Evolutionary conservation across 108 stramenopile genomes (phyloP), one percentile per base, ranked within the genome.

Genomic region (Asterionellopsis glacialis): DNA sequence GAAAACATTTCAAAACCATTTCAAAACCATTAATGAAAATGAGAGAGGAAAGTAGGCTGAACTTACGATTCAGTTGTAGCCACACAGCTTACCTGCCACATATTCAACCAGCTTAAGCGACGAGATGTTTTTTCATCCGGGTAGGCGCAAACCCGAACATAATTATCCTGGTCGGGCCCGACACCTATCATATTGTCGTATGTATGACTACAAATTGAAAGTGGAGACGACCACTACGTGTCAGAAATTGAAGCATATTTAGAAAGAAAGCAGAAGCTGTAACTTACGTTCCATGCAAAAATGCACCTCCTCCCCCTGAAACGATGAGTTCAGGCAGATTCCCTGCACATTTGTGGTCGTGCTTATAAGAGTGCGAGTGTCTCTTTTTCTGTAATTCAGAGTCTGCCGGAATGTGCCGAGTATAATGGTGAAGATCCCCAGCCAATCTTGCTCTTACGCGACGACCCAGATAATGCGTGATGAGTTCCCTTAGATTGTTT

Each of bases 391-490:
- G 42, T 27, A 27, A 18, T 22, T 28, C 25, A 14, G 28, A 19
- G 5, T 21, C 22, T 24, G 60, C 64, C 24, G 83, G 74, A 59
- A 74, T 61, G 43, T 84, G 77, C 1, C 83, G 43, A 16, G 80
- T 84, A 52, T 84, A 84, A 59, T 84, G 76, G 50, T 84, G 83
- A 9, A 84, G 65, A 54, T 84, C 83, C 15, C 83, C 83, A 40
- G 83, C 79, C 24, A 84, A 53, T 10, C 83, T 67, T 22, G 75
- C 49, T 54, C 70, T 59, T 13, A 84, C 83, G 51, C 63, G 70
- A 22, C 76, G 74, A 1, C 64, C 52, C 11, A 84, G 63, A 67
- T 84, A 80, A 24, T 68, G 65, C 26, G 61, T 59, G 44, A 78
- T 67, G 24, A 84, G 63, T 74, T 84, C 79, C 22, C 44, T 67